Evolutionary conservation across 306 rosid genomes (phyloP), one percentile per base, ranked within the genome.

Genomic region (Sechiopsis laciniata): DNA sequence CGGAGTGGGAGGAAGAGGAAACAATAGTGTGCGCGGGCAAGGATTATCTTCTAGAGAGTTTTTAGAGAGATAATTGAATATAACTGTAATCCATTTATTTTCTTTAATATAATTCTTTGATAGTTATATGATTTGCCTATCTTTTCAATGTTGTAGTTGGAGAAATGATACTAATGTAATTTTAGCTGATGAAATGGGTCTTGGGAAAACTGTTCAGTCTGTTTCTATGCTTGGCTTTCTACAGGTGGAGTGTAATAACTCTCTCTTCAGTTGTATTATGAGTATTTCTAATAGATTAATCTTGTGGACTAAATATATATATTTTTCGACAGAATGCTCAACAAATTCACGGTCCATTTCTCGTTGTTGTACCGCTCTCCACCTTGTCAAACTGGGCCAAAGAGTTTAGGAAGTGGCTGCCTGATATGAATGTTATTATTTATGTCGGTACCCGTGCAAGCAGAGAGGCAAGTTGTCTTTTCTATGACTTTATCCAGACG

Each of bases 161-260:
- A 91, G 99, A 79, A 95, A 95, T 83, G 96, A 95, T 82, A 95
- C 99, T 62, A 95, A 91, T 84, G 97, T 95, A 77, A 95, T 95
- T 81, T 91, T 95, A 88, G 99, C 99, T 72, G 99, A 95, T 91
- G 99, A 95, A 84, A 95, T 95, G 99, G 99, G 99, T 76, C 99
- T 95, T 75, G 99, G 99, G 48, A 95, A 95, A 84, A 95, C 99
- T 79, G 96, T 95, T 74, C 99, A 95, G 80, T 91, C 97, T 52
- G 99, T 95, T 57, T 95, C 99, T 11, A 95, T 95, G 99, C 97
- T 95, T 79, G 99, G 99, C 57, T 95, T 95, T 85, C 85, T 95
- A 75, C 97, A 91, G 96, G 99, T 95, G 78, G 72, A 42, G 46
- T 68, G 66, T 71, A 63, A 46, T 42, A 51, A 51, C 84, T 61